Conservation (phyloP, 2,329 filamentous ascomycete genomes). For the Penicillium freii region DNA sequence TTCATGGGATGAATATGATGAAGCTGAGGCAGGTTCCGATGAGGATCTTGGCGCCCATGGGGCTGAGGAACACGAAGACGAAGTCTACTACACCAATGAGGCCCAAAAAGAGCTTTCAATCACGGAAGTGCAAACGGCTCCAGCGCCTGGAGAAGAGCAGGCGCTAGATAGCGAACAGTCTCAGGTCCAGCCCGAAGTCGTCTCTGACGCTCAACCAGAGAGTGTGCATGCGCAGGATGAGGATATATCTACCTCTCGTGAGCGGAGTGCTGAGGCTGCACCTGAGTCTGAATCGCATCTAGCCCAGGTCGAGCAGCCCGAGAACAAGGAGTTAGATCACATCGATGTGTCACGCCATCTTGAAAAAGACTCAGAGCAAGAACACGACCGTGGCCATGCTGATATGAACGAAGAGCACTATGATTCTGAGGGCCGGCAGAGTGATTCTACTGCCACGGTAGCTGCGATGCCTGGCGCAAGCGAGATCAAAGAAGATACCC, state of each 20-base stretch:
- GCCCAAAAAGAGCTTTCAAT: constrained; percentile 9
- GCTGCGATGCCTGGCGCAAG: constrained; percentile 19
- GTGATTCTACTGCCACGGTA: constrained; percentile 32
- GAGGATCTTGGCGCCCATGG: constrained; percentile 18
- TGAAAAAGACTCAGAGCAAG: constrained; percentile 19
- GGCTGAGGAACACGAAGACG: constrained; percentile 18
- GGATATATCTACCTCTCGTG: not conserved
- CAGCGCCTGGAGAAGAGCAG: not conserved
- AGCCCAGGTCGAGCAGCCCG: not conserved
- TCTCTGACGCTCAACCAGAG: not conserved
- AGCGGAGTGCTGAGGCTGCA: not conserved
- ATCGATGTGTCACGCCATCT: not conserved
- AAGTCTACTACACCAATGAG: constrained; percentile 4
- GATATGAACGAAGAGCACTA: constrained; percentile 21
- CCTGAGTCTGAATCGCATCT: not conserved
- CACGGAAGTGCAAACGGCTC: not conserved
- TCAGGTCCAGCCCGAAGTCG: not conserved
- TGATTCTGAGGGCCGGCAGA: constrained; percentile 30
- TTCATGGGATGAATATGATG: constrained; percentile 49
- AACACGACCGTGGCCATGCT: constrained; percentile 7
- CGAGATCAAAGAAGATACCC: constrained; percentile 16
- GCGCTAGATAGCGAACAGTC: not conserved
- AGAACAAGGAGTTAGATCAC: not conserved
- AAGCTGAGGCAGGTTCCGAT: constrained; percentile 38
- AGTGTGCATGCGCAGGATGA: not conserved